Evolutionary conservation across 179 eudicot genomes (phyloP).

Genomic region (Gypsophila paniculata): DNA sequence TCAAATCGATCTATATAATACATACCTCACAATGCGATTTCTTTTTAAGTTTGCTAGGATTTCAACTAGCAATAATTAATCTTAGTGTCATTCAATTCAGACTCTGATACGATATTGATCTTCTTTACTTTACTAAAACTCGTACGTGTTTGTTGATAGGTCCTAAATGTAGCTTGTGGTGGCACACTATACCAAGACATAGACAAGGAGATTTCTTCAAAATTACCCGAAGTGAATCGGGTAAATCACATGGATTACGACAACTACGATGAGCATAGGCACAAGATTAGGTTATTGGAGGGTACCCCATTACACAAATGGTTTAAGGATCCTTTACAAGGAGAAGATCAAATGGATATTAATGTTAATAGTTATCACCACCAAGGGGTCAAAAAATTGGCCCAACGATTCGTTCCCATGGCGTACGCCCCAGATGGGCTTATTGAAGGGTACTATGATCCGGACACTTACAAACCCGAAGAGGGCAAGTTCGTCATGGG

Average conservation of each 20-base stretch:
- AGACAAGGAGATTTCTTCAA: constrained; percentile 47
- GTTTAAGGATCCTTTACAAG: constrained; percentile 49
- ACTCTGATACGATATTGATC: too few species aligned
- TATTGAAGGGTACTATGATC: constrained; percentile 81
- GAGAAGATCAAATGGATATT: constrained; percentile 41
- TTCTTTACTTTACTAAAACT: background rate
- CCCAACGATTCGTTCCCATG: constrained; percentile 73
- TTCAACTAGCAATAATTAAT: too few species aligned
- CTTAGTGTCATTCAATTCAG: too few species aligned
- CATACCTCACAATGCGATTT: too few species aligned
- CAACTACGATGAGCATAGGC: constrained; percentile 80
- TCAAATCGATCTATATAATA: too few species aligned
- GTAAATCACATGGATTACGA: constrained; percentile 70
- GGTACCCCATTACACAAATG: constrained; percentile 68
- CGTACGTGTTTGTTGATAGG: constrained; percentile 14
- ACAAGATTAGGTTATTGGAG: constrained; percentile 47
- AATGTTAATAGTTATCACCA: constrained; percentile 85
- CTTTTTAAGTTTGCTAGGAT: too few species aligned
- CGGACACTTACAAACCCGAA: constrained; percentile 60
- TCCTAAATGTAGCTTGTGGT: constrained; percentile 81
- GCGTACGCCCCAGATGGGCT: constrained; percentile 73
- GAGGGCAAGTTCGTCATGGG: constrained; percentile 88
- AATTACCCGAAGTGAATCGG: constrained; percentile 29
- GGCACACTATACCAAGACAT: constrained; percentile 80
- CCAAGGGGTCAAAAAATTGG: constrained; percentile 78